Evolutionary conservation across 2,329 filamentous ascomycete species (phyloP).

Genomic region (Rhinocladiella mackenziei): DNA sequence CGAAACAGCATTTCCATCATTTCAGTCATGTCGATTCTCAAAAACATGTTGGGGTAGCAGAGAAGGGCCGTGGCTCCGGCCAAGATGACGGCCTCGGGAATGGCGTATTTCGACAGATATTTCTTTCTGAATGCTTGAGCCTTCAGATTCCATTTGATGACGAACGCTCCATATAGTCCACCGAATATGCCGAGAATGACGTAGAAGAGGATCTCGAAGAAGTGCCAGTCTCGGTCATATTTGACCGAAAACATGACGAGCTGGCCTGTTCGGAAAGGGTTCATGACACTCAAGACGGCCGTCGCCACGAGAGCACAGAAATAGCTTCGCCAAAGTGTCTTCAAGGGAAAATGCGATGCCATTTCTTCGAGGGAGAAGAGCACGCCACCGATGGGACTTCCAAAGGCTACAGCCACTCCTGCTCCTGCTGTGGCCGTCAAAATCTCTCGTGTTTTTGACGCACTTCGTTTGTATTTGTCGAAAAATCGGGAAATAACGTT

Average conservation of each 20-base stretch:
- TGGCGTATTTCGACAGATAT: conserved; percentile 76
- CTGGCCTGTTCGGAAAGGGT: conserved; percentile 93
- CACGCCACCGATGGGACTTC: conserved; percentile 93
- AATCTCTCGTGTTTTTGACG: conserved; percentile 91
- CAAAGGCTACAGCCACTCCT: conserved; percentile 93
- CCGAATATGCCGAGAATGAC: conserved; percentile 88
- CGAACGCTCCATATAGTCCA: conserved; percentile 89
- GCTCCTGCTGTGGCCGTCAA: conserved; percentile 91
- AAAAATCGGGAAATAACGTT: conserved; percentile 95
- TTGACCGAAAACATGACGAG: conserved; percentile 98
- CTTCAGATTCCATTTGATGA: conserved; percentile 95
- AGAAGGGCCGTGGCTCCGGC: conserved; percentile 80
- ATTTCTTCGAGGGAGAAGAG: conserved; percentile 97
- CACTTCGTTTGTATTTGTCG: conserved; percentile 84
- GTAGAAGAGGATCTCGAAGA: conserved; percentile 93
- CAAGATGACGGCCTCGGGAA: conserved; percentile 80
- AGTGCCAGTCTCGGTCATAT: conserved; percentile 96
- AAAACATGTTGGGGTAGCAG: conserved; percentile 94
- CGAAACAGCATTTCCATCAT: conserved; percentile 97
- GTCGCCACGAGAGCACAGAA: conserved; percentile 96
- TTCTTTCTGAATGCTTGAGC: conserved; percentile 91
- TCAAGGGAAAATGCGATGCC: conserved; percentile 91
- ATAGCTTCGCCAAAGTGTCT: conserved; percentile 97
- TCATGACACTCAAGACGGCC: conserved; percentile 88
- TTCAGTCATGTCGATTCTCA: conserved; percentile 97